Evolutionary conservation across 1,284 basidiomycete genomes (phyloP), one percentile per base, ranked within the genome.

Genomic region (Melampsora americana): DNA sequence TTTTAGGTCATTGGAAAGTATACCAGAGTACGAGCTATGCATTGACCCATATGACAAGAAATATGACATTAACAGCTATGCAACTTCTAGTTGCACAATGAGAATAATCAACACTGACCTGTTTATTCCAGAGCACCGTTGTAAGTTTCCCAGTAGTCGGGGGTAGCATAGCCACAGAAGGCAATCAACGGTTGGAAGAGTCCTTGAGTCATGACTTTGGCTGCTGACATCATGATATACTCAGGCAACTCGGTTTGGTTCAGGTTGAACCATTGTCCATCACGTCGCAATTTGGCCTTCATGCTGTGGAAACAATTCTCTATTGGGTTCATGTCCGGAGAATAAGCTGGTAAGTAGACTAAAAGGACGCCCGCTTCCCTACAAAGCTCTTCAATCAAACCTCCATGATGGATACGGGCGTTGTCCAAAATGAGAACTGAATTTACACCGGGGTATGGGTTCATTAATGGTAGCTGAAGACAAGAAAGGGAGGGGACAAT

Each of bases 291-390:
- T 2, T 69, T 18, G 14, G 28, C 32, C 30, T 69, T 69, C 14
- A 69, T 4, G 11, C 53, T 50, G 5, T 23, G 32, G 42, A 69
- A 69, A 16, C 32, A 20, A 14, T 69, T 69, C 35, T 69, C 67
- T 20, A 69, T 69, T 56, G 67, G 67, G 50, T 59, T 69, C 30
- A 69, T n/a, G 35, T 60, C 67, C 2, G 67, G 67, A 2, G 50
- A 59, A 48, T 69, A 59, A 16, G 67, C 46, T 12, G 67, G 67
- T 14, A 69, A 30, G n/a, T n/a, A n/a, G n/a, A n/a, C n/a, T n/a
- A n/a, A n/a, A n/a, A n/a, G n/a, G n/a, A n/a, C n/a, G n/a, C n/a
- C n/a, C n/a, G n/a, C n/a, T n/a, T n/a, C n/a, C n/a, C n/a, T n/a
- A n/a, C n/a, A n/a, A n/a, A n/a, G n/a, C n/a, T n/a, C n/a, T n/a